These are phyloP conservation scores for Potentilla sterilis DNA, from an alignment of 306 rosid genomes.

Conservation along the genomic window DNA sequence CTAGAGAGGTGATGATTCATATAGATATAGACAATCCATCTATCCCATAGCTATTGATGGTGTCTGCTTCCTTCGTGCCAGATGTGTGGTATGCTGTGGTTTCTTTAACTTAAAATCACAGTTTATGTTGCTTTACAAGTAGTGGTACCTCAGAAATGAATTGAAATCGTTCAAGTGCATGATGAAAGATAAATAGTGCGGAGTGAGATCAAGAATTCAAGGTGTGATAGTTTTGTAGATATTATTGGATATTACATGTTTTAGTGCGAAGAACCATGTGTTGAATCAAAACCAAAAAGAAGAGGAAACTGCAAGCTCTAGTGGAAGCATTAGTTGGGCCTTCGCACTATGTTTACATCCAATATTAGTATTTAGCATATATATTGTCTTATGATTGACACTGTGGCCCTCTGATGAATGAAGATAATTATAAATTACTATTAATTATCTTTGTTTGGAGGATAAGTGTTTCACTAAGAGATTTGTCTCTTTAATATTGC, in stretches of 20 bases:
- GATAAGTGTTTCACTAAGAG: too few relatives aligned
- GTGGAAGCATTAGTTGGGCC: not conserved
- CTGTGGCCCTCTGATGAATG: too few relatives aligned
- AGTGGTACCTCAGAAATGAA: not conserved
- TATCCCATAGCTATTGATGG: not conserved
- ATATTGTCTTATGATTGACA: too few relatives aligned
- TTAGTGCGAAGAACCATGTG: slow-evolving; percentile 1
- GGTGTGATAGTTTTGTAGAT: not conserved
- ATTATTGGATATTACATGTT: not conserved
- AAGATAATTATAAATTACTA: too few relatives aligned
- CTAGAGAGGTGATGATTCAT: not conserved
- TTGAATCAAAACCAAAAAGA: not conserved
- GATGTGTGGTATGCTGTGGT: not conserved
- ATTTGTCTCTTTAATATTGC: too few relatives aligned
- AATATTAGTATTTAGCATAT: too few relatives aligned
- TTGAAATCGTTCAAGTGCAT: not conserved
- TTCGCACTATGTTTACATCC: too few relatives aligned
- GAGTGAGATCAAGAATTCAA: not conserved
- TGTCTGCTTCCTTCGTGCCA: not conserved
- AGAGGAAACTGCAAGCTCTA: not conserved
- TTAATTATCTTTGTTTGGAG: too few relatives aligned
- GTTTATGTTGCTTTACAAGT: slow-evolving; percentile 15
- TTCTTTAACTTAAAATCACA: slow-evolving; percentile 14
- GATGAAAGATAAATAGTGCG: not conserved
- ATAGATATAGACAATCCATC: not conserved